These are phyloP conservation scores for Grosmannia serpens DNA, from an alignment of 2,329 filamentous ascomycete species.

Conservation along the genomic window DNA sequence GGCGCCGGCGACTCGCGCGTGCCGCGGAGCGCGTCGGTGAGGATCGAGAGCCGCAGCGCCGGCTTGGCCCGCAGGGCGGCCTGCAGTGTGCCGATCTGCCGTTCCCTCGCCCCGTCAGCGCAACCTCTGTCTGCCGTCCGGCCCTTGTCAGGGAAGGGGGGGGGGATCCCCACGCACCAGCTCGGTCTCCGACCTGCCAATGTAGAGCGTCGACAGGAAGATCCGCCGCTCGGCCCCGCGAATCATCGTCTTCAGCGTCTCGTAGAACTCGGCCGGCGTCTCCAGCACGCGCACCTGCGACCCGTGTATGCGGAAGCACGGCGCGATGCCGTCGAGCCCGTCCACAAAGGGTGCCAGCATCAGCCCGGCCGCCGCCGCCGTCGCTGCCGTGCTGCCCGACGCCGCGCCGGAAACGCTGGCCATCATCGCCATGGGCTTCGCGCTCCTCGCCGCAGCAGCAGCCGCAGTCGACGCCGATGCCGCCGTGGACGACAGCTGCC, in stretches of 20 bases:
- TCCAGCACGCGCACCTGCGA: conserved; percentile 70
- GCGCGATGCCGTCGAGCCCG: conserved; percentile 80
- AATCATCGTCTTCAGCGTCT: conserved; percentile 74
- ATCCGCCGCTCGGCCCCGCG: conserved; percentile 64
- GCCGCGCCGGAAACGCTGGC: neutral
- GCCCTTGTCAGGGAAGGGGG: too few species aligned
- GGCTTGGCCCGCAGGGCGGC: conserved; percentile 65
- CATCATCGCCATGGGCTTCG: neutral
- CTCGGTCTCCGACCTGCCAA: conserved; percentile 86
- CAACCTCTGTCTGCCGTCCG: too few species aligned
- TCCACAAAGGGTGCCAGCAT: conserved; percentile 42
- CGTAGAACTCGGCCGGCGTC: conserved; percentile 82
- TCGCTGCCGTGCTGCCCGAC: neutral
- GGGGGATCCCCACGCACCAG: conserved; percentile 38
- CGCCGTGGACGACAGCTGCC: neutral
- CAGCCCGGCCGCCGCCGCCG: conserved; percentile 19
- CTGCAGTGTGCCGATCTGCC: conserved; percentile 63
- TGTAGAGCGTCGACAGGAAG: conserved; percentile 93
- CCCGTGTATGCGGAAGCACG: conserved; percentile 76
- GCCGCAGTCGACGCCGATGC: neutral
- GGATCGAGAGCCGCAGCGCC: conserved; percentile 68
- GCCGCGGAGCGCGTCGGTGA: conserved; percentile 84
- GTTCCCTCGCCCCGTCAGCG: neutral
- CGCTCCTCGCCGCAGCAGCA: neutral
- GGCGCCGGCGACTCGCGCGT: conserved; percentile 80